Conservation (phyloP, 2,329 filamentous ascomycete genomes). For the Sporothrix variecibatus region DNA sequence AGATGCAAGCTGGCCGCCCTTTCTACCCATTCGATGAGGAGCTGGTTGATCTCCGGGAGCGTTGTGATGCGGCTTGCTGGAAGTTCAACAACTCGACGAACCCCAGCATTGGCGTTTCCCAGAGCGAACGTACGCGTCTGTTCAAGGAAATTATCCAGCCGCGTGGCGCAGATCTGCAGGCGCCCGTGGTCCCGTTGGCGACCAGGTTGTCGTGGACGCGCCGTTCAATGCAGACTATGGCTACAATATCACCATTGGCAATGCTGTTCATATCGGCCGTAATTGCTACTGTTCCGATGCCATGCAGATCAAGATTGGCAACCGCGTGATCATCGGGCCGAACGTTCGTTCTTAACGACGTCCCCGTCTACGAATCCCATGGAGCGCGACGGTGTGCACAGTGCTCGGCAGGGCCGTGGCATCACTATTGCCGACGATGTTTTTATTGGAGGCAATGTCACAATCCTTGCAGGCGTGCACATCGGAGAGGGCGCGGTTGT, state of each 20-base stretch:
- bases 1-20: constrained; percentile 80
- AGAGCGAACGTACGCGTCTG: constrained; percentile 66
- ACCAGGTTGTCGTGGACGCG: constrained; percentile 75
- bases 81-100: constrained; percentile 84
- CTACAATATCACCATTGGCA: constrained; percentile 88
- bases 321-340: constrained; percentile 74
- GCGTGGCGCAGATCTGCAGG: constrained; percentile 51
- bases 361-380: constrained; percentile 72
- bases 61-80: constrained; percentile 79
- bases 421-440: constrained; percentile 84
- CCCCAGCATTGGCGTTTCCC: constrained; percentile 69
- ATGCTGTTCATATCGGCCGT: constrained; percentile 79
- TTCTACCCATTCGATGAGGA: constrained; percentile 79
- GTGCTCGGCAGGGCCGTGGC: constrained; percentile 67
- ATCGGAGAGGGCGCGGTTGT: constrained; percentile 79
- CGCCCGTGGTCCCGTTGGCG: constrained; percentile 66
- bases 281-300: constrained; percentile 87
- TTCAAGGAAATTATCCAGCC: constrained; percentile 73
- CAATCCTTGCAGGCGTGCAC: constrained; percentile 75
- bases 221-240: constrained; percentile 95
- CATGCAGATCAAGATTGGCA: constrained; percentile 78
- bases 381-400: constrained; percentile 71
- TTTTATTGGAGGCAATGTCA: constrained; percentile 77
- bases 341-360: constrained; percentile 85
- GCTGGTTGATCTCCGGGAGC: constrained; percentile 79